Percentiles rank a stretch among this genome's conserved stretches.
Evolutionary conservation across 331 rosid genomes (phyloP).

Genomic region (Malus hybrid): DNA sequence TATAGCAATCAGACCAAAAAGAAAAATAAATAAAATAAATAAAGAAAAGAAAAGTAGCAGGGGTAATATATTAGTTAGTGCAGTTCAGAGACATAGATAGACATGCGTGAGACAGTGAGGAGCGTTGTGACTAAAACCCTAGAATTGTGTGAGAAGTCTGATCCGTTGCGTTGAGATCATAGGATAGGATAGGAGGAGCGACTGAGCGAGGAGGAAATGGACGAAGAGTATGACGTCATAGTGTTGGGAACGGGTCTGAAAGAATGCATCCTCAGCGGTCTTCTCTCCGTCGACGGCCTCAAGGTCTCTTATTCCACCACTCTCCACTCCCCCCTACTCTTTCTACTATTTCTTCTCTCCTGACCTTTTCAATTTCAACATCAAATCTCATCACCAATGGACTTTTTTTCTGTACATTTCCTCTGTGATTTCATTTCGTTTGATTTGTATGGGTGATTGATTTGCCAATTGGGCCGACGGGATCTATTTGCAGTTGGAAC

Average conservation of each 20-base stretch:
- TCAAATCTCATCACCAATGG: not conserved
- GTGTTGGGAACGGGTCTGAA: slow-evolving; percentile 83
- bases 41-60: not conserved
- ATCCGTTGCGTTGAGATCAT: not conserved
- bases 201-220: slow-evolving; percentile 32
- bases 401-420: not conserved
- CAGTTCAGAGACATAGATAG: not conserved
- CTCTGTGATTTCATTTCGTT: not conserved
- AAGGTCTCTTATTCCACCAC: slow-evolving; percentile 28
- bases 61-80: not conserved
- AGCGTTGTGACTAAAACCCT: not conserved
- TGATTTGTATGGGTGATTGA: not conserved
- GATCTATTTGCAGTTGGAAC: not conserved
- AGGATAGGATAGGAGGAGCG: not conserved
- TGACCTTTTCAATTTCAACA: too few relatives aligned
- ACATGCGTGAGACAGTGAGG: not conserved
- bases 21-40: not conserved
- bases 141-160: not conserved
- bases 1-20: not conserved
- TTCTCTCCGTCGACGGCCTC: slow-evolving; percentile 89
- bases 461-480: not conserved
- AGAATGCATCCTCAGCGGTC: slow-evolving; percentile 89
- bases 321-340: not conserved
- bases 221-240: slow-evolving; percentile 75
- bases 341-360: too few relatives aligned